Conservation (phyloP, 495 filamentous ascomycete genomes). For the Aspergillus cristatus region DNA sequence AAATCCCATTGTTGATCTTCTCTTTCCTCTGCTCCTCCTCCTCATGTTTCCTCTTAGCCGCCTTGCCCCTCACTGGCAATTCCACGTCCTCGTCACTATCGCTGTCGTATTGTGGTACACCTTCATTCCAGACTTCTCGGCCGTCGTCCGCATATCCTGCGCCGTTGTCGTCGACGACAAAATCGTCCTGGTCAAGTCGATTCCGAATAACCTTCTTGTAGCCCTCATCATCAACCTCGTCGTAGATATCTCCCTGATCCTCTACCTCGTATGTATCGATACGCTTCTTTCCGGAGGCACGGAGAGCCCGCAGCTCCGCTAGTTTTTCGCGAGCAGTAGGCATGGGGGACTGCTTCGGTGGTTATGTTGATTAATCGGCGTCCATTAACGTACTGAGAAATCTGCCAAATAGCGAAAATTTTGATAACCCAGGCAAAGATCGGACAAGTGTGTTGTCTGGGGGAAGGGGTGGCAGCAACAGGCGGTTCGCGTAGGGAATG, state of each 20-base stretch:
- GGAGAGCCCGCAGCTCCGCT: slow-evolving; percentile 76
- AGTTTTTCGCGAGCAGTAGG: slow-evolving; percentile 38
- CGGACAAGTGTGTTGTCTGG: neutral
- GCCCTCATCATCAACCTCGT: slow-evolving; percentile 92
- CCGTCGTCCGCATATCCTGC: slow-evolving; percentile 95
- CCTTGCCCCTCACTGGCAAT: slow-evolving; percentile 54
- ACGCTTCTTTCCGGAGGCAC: slow-evolving; percentile 81
- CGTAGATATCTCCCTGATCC: slow-evolving; percentile 79
- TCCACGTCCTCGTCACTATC: slow-evolving; percentile 64
- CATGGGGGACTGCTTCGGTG: slow-evolving; percentile 16
- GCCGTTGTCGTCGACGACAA: slow-evolving; percentile 91
- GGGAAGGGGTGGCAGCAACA: slow-evolving; percentile 6
- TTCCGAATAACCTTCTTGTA: slow-evolving; percentile 93
- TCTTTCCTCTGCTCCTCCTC: slow-evolving; percentile 81
- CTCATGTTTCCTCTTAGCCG: slow-evolving; percentile 77
- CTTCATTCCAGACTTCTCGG: slow-evolving; percentile 90
- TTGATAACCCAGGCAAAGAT: neutral
- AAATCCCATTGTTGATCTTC: slow-evolving; percentile 82
- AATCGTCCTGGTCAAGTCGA: slow-evolving; percentile 89
- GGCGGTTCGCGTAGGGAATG: slow-evolving; percentile 9
- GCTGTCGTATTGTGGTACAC: slow-evolving; percentile 45
- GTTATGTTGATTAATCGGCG: slow-evolving; percentile 5
- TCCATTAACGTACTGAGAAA: slow-evolving; percentile 5
- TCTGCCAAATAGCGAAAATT: neutral
- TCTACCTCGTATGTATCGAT: slow-evolving; percentile 82